Percentiles rank a stretch among this genome's conserved stretches.
Evolutionary conservation across 139 green algal species (phyloP).

Genomic region (Picochlorum sp.): DNA sequence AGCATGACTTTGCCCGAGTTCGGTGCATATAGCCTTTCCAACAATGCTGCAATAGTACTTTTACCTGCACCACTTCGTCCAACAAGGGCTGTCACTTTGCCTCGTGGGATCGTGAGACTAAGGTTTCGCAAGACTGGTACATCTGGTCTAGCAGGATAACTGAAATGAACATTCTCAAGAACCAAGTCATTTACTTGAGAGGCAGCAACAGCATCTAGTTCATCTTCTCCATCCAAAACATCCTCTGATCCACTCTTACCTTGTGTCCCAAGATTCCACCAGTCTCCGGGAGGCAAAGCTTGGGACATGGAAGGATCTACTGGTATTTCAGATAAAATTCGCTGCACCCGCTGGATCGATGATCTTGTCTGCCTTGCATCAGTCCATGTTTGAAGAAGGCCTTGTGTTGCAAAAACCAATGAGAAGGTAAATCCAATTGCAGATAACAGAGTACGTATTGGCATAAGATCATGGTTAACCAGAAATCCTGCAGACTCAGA

Average conservation of each 20-base stretch:
- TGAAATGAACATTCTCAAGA: constrained; percentile 58
- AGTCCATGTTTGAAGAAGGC: constrained; percentile 63
- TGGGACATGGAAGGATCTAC: constrained; percentile 67
- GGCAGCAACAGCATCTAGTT: constrained; percentile 27
- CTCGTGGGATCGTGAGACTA: constrained; percentile 51
- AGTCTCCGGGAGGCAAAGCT: constrained; percentile 68
- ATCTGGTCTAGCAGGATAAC: constrained; percentile 60
- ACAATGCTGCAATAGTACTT: constrained; percentile 64
- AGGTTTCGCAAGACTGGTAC: constrained; percentile 50
- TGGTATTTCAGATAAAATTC: constrained; percentile 36
- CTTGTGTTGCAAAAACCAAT: constrained; percentile 75
- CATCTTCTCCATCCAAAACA: background rate
- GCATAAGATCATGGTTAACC: constrained; percentile 57
- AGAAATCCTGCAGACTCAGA: constrained; percentile 36
- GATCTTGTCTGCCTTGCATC: constrained; percentile 52
- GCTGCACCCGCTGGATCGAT: constrained; percentile 46
- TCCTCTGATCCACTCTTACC: background rate
- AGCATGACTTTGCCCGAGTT: constrained; percentile 33
- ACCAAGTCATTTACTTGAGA: constrained; percentile 41
- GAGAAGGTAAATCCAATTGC: constrained; percentile 87
- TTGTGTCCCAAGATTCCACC: constrained; percentile 54
- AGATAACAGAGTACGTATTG: constrained; percentile 61
- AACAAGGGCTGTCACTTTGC: constrained; percentile 74
- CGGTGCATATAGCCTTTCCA: constrained; percentile 55
- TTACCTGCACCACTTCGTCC: constrained; percentile 75